Evolutionary conservation across 2,329 filamentous ascomycete species (phyloP).

Genomic region (Botrytis galanthina): DNA sequence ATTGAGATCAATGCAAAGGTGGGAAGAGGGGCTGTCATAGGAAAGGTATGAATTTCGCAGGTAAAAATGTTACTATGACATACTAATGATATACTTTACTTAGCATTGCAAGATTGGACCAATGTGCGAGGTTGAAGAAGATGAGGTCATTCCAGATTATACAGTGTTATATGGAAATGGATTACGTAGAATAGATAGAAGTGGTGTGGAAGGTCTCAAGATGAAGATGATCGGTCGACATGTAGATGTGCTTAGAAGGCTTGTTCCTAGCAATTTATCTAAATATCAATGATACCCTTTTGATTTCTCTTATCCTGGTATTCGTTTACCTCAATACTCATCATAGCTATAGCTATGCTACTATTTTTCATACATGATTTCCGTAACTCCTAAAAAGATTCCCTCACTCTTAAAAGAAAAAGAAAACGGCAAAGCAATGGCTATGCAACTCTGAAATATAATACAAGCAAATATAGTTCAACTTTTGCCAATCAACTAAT

Average conservation of each 20-base stretch:
- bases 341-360: slow-evolving; percentile 15
- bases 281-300: slow-evolving; percentile 36
- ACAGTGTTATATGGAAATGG: slow-evolving; percentile 69
- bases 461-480: slow-evolving; percentile 32
- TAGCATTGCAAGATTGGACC: slow-evolving; percentile 71
- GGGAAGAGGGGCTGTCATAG: slow-evolving; percentile 59
- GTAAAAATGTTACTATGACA: neutral
- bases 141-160: slow-evolving; percentile 60
- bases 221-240: slow-evolving; percentile 64
- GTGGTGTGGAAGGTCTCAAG: slow-evolving; percentile 60
- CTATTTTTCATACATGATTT: slow-evolving; percentile 21
- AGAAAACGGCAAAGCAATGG: slow-evolving; percentile 28
- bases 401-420: slow-evolving; percentile 28
- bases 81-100: slow-evolving; percentile 16
- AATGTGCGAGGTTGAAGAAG: slow-evolving; percentile 56
- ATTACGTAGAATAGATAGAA: slow-evolving; percentile 54
- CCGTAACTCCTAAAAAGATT: slow-evolving; percentile 9
- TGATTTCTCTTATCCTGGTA: slow-evolving; percentile 7
- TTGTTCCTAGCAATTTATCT: slow-evolving; percentile 60
- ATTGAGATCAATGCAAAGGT: slow-evolving; percentile 61
- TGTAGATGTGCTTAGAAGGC: slow-evolving; percentile 62
- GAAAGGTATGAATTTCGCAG: slow-evolving; percentile 50
- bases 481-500: slow-evolving; percentile 24
- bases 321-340: slow-evolving; percentile 13
- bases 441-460: slow-evolving; percentile 34